Conservation (phyloP, 768 basidiomycete genomes). For the Amanita polypyramis region DNA sequence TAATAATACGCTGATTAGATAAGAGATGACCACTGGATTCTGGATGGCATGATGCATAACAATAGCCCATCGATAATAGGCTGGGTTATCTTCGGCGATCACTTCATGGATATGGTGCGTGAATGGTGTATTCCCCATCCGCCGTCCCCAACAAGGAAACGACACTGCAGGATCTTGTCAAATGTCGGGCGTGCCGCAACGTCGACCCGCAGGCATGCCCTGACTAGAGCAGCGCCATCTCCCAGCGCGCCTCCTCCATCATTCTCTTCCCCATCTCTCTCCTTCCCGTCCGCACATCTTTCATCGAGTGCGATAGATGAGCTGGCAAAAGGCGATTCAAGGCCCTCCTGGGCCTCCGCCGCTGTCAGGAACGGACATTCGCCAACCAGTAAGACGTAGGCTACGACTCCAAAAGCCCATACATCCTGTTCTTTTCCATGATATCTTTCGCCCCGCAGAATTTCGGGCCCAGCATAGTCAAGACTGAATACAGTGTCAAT, state of each 20-base stretch:
- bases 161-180: slow-evolving; percentile 66
- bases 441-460: slow-evolving; percentile 89
- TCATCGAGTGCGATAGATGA: slow-evolving; percentile 73
- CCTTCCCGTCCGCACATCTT: slow-evolving; percentile 66
- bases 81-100: neutral
- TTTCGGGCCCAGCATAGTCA: slow-evolving; percentile 96
- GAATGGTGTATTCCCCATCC: slow-evolving; percentile 52
- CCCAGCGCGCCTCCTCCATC: slow-evolving; percentile 81
- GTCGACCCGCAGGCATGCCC: slow-evolving; percentile 77
- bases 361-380: slow-evolving; percentile 91
- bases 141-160: slow-evolving; percentile 67
- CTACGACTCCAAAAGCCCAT: slow-evolving; percentile 97
- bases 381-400: slow-evolving; percentile 85
- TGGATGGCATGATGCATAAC: slow-evolving; percentile 3
- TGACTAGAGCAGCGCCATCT: slow-evolving; percentile 79
- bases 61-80: neutral
- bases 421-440: slow-evolving; percentile 96
- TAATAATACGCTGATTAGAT: neutral
- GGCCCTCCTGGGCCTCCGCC: slow-evolving; percentile 81
- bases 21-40: neutral
- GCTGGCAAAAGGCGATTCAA: slow-evolving; percentile 64
- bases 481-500: slow-evolving; percentile 32
- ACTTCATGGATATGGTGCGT: slow-evolving; percentile 4
- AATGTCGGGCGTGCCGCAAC: slow-evolving; percentile 75
- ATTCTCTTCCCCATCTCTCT: slow-evolving; percentile 59